These are phyloP conservation scores for Blastomyces emzantsi DNA, from an alignment of 2,329 filamentous ascomycete genomes.

Conservation along the genomic window DNA sequence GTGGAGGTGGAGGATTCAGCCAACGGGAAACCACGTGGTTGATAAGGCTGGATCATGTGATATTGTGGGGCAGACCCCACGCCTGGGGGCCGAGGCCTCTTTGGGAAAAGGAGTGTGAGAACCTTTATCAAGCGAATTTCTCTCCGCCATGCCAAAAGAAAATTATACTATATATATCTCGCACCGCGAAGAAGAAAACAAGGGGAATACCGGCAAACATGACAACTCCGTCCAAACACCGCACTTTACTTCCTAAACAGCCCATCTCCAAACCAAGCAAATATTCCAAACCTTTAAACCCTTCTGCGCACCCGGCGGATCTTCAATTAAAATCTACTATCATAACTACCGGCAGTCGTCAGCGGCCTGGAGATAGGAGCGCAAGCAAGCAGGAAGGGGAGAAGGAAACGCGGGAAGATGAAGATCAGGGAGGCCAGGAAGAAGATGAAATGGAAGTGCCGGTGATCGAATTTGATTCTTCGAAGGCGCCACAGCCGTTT, in stretches of 20 bases:
- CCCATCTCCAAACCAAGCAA: slow-evolving; percentile 11
- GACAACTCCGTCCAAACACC: slow-evolving; percentile 1
- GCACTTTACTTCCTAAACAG: slow-evolving; percentile 10
- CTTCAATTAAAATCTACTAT: slow-evolving; percentile 11
- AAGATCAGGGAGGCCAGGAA: neutral
- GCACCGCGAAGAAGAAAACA: neutral
- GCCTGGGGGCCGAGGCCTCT: too few species aligned
- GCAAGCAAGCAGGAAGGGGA: neutral
- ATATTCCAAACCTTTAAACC: slow-evolving; percentile 8
- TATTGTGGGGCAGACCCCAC: neutral
- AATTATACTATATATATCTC: neutral
- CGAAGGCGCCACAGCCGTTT: slow-evolving; percentile 15
- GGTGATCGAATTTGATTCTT: slow-evolving; percentile 16
- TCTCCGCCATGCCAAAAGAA: neutral
- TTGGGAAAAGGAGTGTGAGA: neutral
- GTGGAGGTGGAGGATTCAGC: neutral
- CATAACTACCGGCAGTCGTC: neutral
- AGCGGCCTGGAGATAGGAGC: neutral
- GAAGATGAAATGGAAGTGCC: neutral
- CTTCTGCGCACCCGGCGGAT: slow-evolving; percentile 12
- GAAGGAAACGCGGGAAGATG: neutral
- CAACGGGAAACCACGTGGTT: neutral
- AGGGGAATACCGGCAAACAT: neutral
- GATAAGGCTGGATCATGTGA: neutral
- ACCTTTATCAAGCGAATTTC: neutral